phyloP scores from a whole-genome alignment of 1,284 basidiomycete genomes.

The Trametes versicolor region DNA sequence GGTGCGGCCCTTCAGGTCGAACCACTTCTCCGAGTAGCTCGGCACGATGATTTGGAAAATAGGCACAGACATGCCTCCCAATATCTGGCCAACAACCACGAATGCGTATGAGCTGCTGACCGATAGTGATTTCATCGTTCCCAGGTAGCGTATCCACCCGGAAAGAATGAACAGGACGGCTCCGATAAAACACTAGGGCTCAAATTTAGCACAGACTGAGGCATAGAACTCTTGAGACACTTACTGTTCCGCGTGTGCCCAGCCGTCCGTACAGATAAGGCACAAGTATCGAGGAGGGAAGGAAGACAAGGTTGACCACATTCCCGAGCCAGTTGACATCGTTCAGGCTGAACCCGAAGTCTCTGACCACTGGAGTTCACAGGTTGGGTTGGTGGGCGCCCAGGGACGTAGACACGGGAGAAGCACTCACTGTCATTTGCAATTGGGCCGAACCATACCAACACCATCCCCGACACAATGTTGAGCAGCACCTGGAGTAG shows the following conservation, averaged over 20 bases:
- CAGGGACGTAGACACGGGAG: conserved; percentile 39
- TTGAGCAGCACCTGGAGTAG: conserved; percentile 64
- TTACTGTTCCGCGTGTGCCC: conserved; percentile 68
- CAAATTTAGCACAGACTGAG: background rate
- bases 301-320: conserved; percentile 65
- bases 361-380: conserved; percentile 55
- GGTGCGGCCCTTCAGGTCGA: conserved; percentile 74
- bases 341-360: conserved; percentile 71
- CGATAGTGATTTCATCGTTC: conserved; percentile 63
- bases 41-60: conserved; percentile 74
- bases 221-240: conserved; percentile 31
- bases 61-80: conserved; percentile 66
- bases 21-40: conserved; percentile 84
- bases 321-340: conserved; percentile 84
- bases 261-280: conserved; percentile 65
- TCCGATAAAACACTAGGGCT: conserved; percentile 61
- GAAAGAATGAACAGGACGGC: conserved; percentile 62
- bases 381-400: background rate
- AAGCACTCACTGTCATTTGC: conserved; percentile 62
- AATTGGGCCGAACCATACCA: conserved; percentile 84
- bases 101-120: conserved; percentile 63
- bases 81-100: conserved; percentile 75
- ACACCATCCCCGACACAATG: conserved; percentile 67
- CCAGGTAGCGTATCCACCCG: conserved; percentile 80
- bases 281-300: conserved; percentile 66